Evolutionary conservation across 1,139 yeast genomes (phyloP).

Genomic region (Saccharomyces pastorianus): DNA sequence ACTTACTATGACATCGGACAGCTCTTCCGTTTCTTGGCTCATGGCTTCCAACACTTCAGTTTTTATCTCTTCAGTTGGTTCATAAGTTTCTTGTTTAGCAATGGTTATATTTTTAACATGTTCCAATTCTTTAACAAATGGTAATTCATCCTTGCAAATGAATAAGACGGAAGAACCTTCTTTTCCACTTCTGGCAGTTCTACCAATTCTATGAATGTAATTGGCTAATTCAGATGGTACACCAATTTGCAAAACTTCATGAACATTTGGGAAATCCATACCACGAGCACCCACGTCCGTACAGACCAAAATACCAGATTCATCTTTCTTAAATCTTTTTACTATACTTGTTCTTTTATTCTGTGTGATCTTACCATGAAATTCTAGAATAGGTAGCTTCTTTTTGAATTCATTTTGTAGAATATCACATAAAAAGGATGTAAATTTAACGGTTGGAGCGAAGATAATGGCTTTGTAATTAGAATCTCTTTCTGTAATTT

Average conservation of each 20-base stretch:
- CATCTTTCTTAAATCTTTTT: slow-evolving; percentile 26
- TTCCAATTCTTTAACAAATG: slow-evolving; percentile 40
- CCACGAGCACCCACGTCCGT: slow-evolving; percentile 97
- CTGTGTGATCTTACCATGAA: slow-evolving; percentile 72
- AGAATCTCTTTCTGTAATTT: slow-evolving; percentile 21
- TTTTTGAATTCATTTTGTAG: slow-evolving; percentile 29
- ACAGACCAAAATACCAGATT: slow-evolving; percentile 58
- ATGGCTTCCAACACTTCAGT: slow-evolving; percentile 22
- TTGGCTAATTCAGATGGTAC: slow-evolving; percentile 70
- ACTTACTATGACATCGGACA: slow-evolving; percentile 22
- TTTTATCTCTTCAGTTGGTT: slow-evolving; percentile 21
- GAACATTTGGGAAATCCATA: slow-evolving; percentile 81
- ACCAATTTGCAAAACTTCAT: slow-evolving; percentile 73
- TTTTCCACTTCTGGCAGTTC: slow-evolving; percentile 92
- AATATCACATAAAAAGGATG: slow-evolving; percentile 45
- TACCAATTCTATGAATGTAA: slow-evolving; percentile 88
- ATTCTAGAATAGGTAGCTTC: slow-evolving; percentile 31
- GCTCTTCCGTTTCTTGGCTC: slow-evolving; percentile 23
- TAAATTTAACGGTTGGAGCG: slow-evolving; percentile 67
- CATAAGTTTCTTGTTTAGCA: slow-evolving; percentile 33
- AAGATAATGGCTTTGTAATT: slow-evolving; percentile 73
- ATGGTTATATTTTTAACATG: slow-evolving; percentile 45
- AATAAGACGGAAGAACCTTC: slow-evolving; percentile 59
- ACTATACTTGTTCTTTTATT: slow-evolving; percentile 27
- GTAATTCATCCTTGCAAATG: slow-evolving; percentile 41